A percentile compares a stretch with the other conserved stretches of the same genome.
Conservation (phyloP, 495 filamentous ascomycete species). For the Darksidea phi region DNA sequence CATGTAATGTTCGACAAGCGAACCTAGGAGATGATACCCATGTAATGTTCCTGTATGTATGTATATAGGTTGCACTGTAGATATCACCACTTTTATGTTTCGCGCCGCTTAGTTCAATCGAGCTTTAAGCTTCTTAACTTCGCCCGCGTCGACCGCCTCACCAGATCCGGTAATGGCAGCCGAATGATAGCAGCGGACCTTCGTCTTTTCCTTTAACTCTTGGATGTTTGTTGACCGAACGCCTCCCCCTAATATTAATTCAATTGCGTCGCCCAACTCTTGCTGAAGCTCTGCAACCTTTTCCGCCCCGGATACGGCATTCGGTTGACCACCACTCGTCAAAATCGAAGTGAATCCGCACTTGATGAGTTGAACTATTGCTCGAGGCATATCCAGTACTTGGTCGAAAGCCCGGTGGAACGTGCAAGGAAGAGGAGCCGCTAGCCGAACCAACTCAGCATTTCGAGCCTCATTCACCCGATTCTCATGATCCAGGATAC, state of each 20-base stretch:
- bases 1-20: no score
- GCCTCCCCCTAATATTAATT: conserved; percentile 46
- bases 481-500: conserved; percentile 40
- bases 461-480: conserved; percentile 45
- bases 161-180: conserved; percentile 39
- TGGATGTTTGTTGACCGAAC: conserved; percentile 46
- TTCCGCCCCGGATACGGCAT: conserved; percentile 29
- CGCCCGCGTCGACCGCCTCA: conserved; percentile 25
- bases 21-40: neutral
- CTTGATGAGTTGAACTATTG: conserved; percentile 40
- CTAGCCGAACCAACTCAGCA: conserved; percentile 45
- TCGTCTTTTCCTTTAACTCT: conserved; percentile 35
- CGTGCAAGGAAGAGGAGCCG: conserved; percentile 49
- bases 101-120: neutral
- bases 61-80: neutral
- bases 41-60: neutral
- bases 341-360: conserved; percentile 52
- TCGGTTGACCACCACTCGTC: conserved; percentile 48
- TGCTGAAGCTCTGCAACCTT: conserved; percentile 29
- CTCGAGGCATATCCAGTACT: conserved; percentile 40
- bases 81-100: neutral
- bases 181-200: conserved; percentile 45
- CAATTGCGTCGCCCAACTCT: conserved; percentile 6
- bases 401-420: conserved; percentile 57
- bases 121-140: conserved; percentile 15